phyloP scores from a whole-genome alignment of 2,329 filamentous ascomycete species.

The Ophiocordyceps sinensis region DNA sequence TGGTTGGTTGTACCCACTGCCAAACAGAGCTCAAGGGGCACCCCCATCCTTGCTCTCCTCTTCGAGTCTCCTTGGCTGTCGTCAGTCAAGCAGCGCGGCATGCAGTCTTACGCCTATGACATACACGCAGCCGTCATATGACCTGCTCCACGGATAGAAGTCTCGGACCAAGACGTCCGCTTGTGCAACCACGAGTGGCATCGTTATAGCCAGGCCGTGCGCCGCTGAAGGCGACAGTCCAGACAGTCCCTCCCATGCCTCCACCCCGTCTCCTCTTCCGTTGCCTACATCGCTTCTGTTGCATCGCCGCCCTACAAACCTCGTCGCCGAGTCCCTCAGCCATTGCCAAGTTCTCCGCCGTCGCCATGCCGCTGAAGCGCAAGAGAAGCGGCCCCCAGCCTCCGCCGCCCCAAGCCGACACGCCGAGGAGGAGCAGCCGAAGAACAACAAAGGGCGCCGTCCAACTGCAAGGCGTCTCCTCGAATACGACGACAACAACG shows the following conservation, averaged over 20 bases:
- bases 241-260: not conserved
- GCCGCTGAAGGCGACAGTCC: too few species aligned
- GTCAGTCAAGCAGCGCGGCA: not conserved
- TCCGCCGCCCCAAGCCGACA: conserved; percentile 7
- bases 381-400: conserved; percentile 16
- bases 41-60: too few species aligned
- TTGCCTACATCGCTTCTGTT: not conserved
- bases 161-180: not conserved
- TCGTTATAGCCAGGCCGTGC: too few species aligned
- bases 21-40: too few species aligned
- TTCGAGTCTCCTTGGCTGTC: too few species aligned
- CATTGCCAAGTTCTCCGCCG: not conserved
- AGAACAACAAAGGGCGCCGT: conserved; percentile 3
- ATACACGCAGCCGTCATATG: not conserved
- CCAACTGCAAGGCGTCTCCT: not conserved
- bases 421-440: conserved; percentile 12
- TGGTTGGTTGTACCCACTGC: too few species aligned
- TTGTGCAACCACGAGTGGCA: too few species aligned
- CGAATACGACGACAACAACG: not conserved
- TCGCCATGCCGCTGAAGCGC: conserved; percentile 23
- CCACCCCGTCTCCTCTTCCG: not conserved
- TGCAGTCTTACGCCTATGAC: not conserved
- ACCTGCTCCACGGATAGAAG: not conserved
- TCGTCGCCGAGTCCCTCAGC: not conserved
- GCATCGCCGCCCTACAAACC: not conserved